These are phyloP conservation scores for Erodium moschatum DNA, from an alignment of 441 rosid species.

Conservation along the genomic window DNA sequence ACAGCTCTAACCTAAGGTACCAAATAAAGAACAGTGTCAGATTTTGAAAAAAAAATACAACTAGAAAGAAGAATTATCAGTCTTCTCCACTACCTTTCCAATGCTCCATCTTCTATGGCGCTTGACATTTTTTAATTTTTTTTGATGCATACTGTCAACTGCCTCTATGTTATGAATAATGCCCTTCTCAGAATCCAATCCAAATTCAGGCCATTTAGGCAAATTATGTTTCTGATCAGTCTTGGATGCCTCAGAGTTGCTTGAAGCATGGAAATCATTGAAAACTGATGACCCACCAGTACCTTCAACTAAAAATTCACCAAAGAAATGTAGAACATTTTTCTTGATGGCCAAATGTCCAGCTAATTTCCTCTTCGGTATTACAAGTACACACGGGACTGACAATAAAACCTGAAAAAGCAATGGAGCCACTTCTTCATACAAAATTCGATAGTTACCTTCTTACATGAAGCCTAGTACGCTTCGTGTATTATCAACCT, in stretches of 20 bases:
- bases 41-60: constrained; percentile 21
- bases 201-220: constrained; percentile 48
- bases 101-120: constrained; percentile 89
- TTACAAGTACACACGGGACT: constrained; percentile 81
- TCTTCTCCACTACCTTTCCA: constrained; percentile 51
- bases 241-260: constrained; percentile 46
- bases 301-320: constrained; percentile 90
- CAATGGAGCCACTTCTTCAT: constrained; percentile 19
- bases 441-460: background rate
- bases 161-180: constrained; percentile 38
- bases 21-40: constrained; percentile 20
- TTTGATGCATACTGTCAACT: constrained; percentile 38
- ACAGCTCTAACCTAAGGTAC: constrained; percentile 67
- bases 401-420: constrained; percentile 68
- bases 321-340: constrained; percentile 80
- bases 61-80: constrained; percentile 11
- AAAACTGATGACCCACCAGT: constrained; percentile 87
- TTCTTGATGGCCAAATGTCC: constrained; percentile 85
- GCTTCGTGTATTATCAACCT: background rate
- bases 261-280: constrained; percentile 49
- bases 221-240: constrained; percentile 53
- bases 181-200: constrained; percentile 39
- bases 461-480: background rate
- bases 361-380: constrained; percentile 89
- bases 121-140: constrained; percentile 57